A percentile compares a stretch with the other conserved stretches of the same genome.
Evolutionary conservation across 805 yeast species (phyloP).

Genomic region (Candida tammaniensis): DNA sequence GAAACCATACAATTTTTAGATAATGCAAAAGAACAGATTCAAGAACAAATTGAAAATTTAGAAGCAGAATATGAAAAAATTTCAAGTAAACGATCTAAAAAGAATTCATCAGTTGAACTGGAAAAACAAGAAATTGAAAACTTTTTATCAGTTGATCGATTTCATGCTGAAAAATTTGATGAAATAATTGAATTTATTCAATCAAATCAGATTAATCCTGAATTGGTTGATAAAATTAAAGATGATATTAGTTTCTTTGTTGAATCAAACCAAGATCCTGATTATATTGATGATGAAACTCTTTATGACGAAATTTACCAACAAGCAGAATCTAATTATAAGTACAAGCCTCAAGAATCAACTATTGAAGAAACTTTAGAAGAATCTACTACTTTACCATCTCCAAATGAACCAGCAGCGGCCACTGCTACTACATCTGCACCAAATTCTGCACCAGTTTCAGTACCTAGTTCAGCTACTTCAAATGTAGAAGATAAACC

Average conservation of each 20-base stretch:
- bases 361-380: slow-evolving; percentile 7
- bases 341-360: slow-evolving; percentile 11
- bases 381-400: too few species aligned
- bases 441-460: background rate
- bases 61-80: slow-evolving; percentile 42
- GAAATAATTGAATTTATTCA: slow-evolving; percentile 29
- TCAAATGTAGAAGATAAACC: too few species aligned
- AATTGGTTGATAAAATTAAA: slow-evolving; percentile 31
- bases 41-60: slow-evolving; percentile 32
- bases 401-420: too few species aligned
- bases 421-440: background rate
- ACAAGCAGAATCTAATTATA: slow-evolving; percentile 18
- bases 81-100: slow-evolving; percentile 35
- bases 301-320: slow-evolving; percentile 42
- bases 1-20: slow-evolving; percentile 34
- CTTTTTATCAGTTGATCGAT: slow-evolving; percentile 28
- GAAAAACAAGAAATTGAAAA: slow-evolving; percentile 39
- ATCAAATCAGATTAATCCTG: slow-evolving; percentile 25
- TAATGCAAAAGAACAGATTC: slow-evolving; percentile 28
- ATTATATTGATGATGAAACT: slow-evolving; percentile 34
- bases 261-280: slow-evolving; percentile 38
- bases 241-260: slow-evolving; percentile 39
- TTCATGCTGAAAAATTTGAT: slow-evolving; percentile 36
- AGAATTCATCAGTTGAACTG: slow-evolving; percentile 36
- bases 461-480: too few species aligned